Percentiles rank a stretch among this genome's conserved stretches.
phyloP scores from a whole-genome alignment of 2,329 filamentous ascomycete genomes.

The Paraconiothyrium sp. region DNA sequence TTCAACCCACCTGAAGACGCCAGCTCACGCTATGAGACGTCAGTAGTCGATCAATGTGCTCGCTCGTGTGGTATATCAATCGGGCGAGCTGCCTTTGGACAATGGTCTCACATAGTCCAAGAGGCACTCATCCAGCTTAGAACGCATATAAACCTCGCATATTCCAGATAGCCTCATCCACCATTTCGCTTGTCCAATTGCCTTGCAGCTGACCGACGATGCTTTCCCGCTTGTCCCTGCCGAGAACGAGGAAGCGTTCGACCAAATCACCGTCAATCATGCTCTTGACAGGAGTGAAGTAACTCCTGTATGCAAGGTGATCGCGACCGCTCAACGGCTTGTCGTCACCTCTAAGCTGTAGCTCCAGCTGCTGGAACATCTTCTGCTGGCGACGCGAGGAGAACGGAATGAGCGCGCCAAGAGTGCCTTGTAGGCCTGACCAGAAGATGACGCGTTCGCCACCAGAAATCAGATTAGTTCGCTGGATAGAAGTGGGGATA shows the following conservation, averaged over 20 bases:
- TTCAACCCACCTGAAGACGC: background rate
- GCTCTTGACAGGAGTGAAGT: slow-evolving; percentile 96
- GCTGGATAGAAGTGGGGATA: slow-evolving; percentile 88
- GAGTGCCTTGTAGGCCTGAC: slow-evolving; percentile 92
- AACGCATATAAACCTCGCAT: slow-evolving; percentile 49
- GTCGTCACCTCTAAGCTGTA: slow-evolving; percentile 79
- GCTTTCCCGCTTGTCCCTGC: slow-evolving; percentile 91
- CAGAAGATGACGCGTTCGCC: slow-evolving; percentile 92
- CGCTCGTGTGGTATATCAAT: background rate
- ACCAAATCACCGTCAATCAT: slow-evolving; percentile 97
- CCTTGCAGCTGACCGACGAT: slow-evolving; percentile 94
- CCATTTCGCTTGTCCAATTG: slow-evolving; percentile 77
- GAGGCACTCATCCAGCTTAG: slow-evolving; percentile 20
- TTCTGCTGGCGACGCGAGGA: slow-evolving; percentile 91
- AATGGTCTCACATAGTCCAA: background rate
- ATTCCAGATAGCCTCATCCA: slow-evolving; percentile 85
- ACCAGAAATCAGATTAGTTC: slow-evolving; percentile 88
- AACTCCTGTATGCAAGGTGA: slow-evolving; percentile 93
- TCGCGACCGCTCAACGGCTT: slow-evolving; percentile 89
- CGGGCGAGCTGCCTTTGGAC: background rate
- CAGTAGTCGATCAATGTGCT: background rate
- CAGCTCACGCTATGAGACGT: background rate
- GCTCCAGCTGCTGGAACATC: slow-evolving; percentile 95
- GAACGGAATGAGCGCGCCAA: slow-evolving; percentile 94
- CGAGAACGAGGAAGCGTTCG: slow-evolving; percentile 85